A percentile compares a stretch with the other conserved stretches of the same genome.
These are phyloP conservation scores for Penicillium glabrum DNA, from an alignment of 2,329 filamentous ascomycete genomes.

Conservation along the genomic window DNA sequence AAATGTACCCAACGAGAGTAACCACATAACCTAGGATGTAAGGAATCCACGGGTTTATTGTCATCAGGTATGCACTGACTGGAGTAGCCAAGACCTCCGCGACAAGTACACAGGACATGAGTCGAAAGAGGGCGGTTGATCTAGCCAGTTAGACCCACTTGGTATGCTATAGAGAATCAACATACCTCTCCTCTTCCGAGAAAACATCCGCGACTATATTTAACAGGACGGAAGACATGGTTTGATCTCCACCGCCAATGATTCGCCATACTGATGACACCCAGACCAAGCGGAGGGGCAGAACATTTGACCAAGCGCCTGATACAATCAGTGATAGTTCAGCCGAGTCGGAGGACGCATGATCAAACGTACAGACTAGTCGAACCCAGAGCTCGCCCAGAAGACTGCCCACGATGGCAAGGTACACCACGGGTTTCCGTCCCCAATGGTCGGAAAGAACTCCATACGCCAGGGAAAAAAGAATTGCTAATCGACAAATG, in stretches of 20 bases:
- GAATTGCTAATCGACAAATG: constrained; percentile 16
- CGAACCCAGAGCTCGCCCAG: constrained; percentile 27
- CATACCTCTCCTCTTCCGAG: constrained; percentile 29
- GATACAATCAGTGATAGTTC: background rate
- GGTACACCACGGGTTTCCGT: constrained; percentile 24
- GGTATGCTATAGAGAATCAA: background rate
- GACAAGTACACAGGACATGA: constrained; percentile 19
- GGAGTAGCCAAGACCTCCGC: constrained; percentile 28
- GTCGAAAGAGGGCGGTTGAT: constrained; percentile 24
- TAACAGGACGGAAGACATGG: constrained; percentile 18
- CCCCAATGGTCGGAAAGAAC: constrained; percentile 31
- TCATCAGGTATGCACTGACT: constrained; percentile 31
- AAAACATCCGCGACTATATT: constrained; percentile 30
- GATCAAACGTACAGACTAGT: constrained; percentile 25
- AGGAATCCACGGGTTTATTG: constrained; percentile 21
- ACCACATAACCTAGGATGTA: constrained; percentile 18
- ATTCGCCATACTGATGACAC: constrained; percentile 21
- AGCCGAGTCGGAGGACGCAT: background rate
- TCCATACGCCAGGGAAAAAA: constrained; percentile 30
- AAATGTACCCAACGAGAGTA: constrained; percentile 4
- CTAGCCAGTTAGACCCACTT: constrained; percentile 10
- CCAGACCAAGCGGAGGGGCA: constrained; percentile 31
- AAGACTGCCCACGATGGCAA: constrained; percentile 21
- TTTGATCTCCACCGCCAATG: constrained; percentile 28
- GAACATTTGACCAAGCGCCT: constrained; percentile 19